Evolutionary conservation across 768 basidiomycete genomes (phyloP).

Genomic region (Termitomyces sp.): DNA sequence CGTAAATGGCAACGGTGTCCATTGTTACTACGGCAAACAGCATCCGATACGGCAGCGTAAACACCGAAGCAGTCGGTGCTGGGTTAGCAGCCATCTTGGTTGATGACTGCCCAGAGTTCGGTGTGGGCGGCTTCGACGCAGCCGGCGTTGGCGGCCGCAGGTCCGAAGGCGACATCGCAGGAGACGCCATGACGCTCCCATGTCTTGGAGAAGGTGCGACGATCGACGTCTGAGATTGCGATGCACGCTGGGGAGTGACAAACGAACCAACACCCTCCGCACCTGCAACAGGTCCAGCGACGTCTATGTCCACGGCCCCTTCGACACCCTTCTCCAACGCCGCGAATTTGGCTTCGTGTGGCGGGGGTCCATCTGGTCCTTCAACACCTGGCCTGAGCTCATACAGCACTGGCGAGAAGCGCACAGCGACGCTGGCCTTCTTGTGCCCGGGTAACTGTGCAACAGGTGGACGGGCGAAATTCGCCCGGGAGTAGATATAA

Average conservation of each 20-base stretch:
- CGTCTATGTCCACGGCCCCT: slow-evolving; percentile 57
- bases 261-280: slow-evolving; percentile 20
- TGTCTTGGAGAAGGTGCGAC: slow-evolving; percentile 47
- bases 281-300: slow-evolving; percentile 39
- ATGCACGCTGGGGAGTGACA: slow-evolving; percentile 32
- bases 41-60: slow-evolving; percentile 91
- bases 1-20: slow-evolving; percentile 93
- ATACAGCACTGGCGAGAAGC: slow-evolving; percentile 91
- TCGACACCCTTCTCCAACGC: slow-evolving; percentile 68
- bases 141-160: slow-evolving; percentile 61
- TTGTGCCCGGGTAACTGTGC: slow-evolving; percentile 96
- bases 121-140: slow-evolving; percentile 52
- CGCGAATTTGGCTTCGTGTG: slow-evolving; percentile 40
- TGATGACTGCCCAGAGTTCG: slow-evolving; percentile 31
- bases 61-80: slow-evolving; percentile 56
- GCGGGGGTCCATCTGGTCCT: slow-evolving; percentile 21
- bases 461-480: slow-evolving; percentile 89
- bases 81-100: slow-evolving; percentile 4
- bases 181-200: slow-evolving; percentile 38
- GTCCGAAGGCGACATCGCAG: slow-evolving; percentile 54
- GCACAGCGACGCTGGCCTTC: slow-evolving; percentile 91
- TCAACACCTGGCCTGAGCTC: slow-evolving; percentile 72
- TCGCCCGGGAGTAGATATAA: slow-evolving; percentile 94
- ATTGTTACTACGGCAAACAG: slow-evolving; percentile 94
- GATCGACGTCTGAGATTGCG: slow-evolving; percentile 30